Conservation (phyloP, 2,329 filamentous ascomycete species). For the Aureobasidium leucospermi region DNA sequence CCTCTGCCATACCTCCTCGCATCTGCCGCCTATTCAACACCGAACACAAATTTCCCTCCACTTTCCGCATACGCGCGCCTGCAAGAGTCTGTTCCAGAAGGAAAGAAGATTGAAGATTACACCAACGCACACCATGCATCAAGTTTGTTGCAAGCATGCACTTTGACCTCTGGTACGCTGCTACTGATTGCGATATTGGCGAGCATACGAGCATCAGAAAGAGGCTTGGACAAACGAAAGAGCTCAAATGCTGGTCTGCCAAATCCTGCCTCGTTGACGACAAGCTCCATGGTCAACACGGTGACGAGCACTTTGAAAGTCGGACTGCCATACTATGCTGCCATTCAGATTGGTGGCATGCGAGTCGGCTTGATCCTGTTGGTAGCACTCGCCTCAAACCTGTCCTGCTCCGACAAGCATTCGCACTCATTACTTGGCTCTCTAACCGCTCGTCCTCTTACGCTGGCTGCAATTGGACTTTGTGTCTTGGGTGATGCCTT, state of each 20-base stretch:
- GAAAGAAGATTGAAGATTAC: conserved; percentile 16
- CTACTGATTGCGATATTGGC: conserved; percentile 37
- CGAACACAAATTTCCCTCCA: conserved; percentile 21
- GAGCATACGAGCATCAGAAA: conserved; percentile 24
- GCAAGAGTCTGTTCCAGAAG: conserved; percentile 22
- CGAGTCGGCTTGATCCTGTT: conserved; percentile 47
- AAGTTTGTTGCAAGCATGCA: conserved; percentile 37
- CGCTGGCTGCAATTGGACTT: conserved; percentile 29
- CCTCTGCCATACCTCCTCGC: conserved; percentile 43
- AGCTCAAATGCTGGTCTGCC: conserved; percentile 18
- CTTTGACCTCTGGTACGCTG: conserved; percentile 40
- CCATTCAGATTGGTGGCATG: conserved; percentile 48
- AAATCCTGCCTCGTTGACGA: background rate
- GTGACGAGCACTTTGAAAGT: conserved; percentile 18
- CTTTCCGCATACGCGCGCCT: conserved; percentile 25
- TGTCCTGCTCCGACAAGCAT: conserved; percentile 27
- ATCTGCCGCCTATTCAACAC: conserved; percentile 37
- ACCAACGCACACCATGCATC: conserved; percentile 15
- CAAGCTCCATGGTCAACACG: background rate
- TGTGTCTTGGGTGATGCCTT: conserved; percentile 29
- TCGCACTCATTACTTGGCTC: conserved; percentile 16
- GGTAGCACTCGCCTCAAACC: conserved; percentile 38
- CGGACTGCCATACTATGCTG: conserved; percentile 48
- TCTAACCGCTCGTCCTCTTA: conserved; percentile 30
- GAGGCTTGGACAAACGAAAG: conserved; percentile 26